A percentile compares a stretch with the other conserved stretches of the same genome.
Conservation (phyloP, 805 yeast species). For the Candida hispaniensis region DNA sequence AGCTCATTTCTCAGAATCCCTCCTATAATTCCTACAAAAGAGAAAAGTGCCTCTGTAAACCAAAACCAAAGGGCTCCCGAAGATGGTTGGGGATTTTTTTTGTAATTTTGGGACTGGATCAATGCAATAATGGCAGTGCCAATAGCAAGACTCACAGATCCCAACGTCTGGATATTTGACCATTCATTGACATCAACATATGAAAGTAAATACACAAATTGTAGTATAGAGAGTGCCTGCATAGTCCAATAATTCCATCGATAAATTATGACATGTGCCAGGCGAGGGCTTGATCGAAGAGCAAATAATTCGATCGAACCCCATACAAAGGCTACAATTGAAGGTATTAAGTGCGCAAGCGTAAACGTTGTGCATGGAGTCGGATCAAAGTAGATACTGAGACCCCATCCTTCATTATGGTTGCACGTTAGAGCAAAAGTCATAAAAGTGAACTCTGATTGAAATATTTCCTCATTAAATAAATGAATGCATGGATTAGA, state of each 20-base stretch:
- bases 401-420: slow-evolving; percentile 14
- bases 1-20: slow-evolving; percentile 9
- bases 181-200: too few species aligned
- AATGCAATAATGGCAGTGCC: slow-evolving; percentile 7
- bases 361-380: slow-evolving; percentile 13
- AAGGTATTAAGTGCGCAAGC: slow-evolving; percentile 1
- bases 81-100: slow-evolving; percentile 17
- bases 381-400: slow-evolving; percentile 5
- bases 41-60: slow-evolving; percentile 1
- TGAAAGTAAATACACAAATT: neutral
- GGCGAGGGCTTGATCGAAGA: slow-evolving; percentile 1
- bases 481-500: too few species aligned
- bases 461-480: too few species aligned
- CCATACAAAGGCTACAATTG: slow-evolving; percentile 11
- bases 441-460: too few species aligned
- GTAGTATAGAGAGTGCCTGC: slow-evolving; percentile 1
- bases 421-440: too few species aligned
- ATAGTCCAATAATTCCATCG: slow-evolving; percentile 11
- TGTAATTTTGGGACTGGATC: slow-evolving; percentile 1
- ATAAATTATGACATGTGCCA: slow-evolving; percentile 1
- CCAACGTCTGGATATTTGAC: neutral
- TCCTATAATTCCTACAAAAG: slow-evolving; percentile 11
- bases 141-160: slow-evolving; percentile 12
- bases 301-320: slow-evolving; percentile 2
- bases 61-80: slow-evolving; percentile 6